Percentiles rank a stretch among this genome's conserved stretches.
These are phyloP conservation scores for Eucalyptus cloeziana DNA, from an alignment of 345 rosid genomes.

Conservation along the genomic window DNA sequence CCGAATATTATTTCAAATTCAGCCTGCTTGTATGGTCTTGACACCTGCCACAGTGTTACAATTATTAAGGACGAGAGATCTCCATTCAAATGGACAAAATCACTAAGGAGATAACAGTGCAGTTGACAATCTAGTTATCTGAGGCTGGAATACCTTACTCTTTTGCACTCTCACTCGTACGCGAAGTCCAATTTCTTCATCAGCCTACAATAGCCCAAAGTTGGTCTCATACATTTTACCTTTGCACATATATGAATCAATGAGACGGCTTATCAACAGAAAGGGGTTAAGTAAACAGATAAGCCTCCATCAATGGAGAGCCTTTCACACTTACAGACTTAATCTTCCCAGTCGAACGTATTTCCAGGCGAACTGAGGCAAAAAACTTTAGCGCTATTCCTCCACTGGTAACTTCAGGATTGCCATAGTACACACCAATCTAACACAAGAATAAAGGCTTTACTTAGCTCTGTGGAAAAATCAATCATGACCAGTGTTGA, in stretches of 20 bases:
- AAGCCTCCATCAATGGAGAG: not conserved
- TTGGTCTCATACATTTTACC: conserved; percentile 1
- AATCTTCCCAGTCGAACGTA: conserved; percentile 90
- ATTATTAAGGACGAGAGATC: not conserved
- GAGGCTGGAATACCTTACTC: conserved; percentile 61
- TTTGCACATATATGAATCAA: not conserved
- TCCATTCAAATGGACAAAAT: not conserved
- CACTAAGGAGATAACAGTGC: not conserved
- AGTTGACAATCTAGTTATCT: not conserved
- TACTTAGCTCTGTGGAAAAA: not conserved
- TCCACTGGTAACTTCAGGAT: conserved; percentile 98
- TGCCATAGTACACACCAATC: conserved; percentile 98
- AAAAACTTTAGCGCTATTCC: conserved; percentile 93
- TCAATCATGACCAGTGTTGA: not conserved
- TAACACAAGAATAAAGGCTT: conserved; percentile 9
- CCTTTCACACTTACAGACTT: conserved; percentile 59
- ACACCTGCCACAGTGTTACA: conserved; percentile 36
- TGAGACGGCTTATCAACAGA: not conserved
- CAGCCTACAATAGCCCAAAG: conserved; percentile 32
- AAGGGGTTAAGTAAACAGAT: not conserved
- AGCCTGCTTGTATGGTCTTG: conserved; percentile 94
- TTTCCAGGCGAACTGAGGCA: conserved; percentile 91
- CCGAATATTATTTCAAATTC: conserved; percentile 94
- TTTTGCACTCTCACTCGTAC: conserved; percentile 95
- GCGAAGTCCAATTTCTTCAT: conserved; percentile 83